These are phyloP conservation scores for Saturnispora serradocipensis DNA, from an alignment of 805 yeast species.

Conservation along the genomic window DNA sequence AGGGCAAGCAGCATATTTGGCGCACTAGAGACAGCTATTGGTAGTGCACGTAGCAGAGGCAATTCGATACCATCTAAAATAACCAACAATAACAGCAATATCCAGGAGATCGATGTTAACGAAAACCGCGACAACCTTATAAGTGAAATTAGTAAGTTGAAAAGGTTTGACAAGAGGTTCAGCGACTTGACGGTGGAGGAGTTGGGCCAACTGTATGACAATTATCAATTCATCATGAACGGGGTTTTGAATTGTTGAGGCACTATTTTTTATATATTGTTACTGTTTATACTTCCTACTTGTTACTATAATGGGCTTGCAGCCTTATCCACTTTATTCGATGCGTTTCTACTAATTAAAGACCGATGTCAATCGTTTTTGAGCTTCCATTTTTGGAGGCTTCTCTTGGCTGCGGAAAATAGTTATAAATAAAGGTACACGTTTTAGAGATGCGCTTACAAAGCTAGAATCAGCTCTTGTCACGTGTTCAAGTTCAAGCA, in stretches of 20 bases:
- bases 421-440: background rate
- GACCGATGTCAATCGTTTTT: background rate
- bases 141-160: constrained; percentile 5
- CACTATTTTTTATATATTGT: background rate
- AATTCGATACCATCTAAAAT: constrained; percentile 12
- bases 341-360: background rate
- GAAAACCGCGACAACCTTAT: background rate
- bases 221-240: constrained; percentile 20
- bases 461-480: background rate
- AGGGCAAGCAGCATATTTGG: constrained; percentile 14
- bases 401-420: background rate
- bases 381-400: background rate
- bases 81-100: background rate
- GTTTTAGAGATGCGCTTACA: background rate
- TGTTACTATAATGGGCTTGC: no score
- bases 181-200: constrained; percentile 24
- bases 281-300: background rate
- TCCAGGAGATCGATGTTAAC: constrained; percentile 8
- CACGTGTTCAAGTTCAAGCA: background rate
- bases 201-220: constrained; percentile 21
- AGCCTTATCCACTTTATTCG: background rate
- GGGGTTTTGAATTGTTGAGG: background rate
- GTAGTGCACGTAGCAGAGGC: constrained; percentile 27
- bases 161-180: constrained; percentile 20
- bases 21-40: constrained; percentile 28